These are phyloP conservation scores for Penicillium daleae DNA, from an alignment of 495 filamentous ascomycete species.

Conservation along the genomic window DNA sequence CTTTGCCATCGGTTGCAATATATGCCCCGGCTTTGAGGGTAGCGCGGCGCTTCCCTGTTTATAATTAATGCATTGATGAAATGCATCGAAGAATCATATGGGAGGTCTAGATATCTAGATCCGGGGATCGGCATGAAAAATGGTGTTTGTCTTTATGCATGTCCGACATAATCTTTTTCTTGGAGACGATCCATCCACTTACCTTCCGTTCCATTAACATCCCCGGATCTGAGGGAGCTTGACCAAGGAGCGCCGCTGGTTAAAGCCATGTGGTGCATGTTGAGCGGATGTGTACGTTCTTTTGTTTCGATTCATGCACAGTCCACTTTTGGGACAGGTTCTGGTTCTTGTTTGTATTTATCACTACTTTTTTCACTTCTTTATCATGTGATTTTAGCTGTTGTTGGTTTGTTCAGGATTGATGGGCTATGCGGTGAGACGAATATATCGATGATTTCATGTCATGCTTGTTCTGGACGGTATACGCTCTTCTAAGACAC, in stretches of 20 bases:
- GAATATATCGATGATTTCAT: slow-evolving; percentile 29
- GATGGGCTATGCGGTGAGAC: slow-evolving; percentile 21
- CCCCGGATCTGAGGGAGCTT: background rate
- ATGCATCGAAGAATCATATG: background rate
- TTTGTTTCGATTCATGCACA: slow-evolving; percentile 26
- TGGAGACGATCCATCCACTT: background rate
- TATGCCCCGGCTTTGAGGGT: background rate
- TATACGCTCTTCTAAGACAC: too few species aligned
- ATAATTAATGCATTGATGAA: slow-evolving; percentile 25
- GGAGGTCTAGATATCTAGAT: slow-evolving; percentile 3
- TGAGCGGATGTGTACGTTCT: slow-evolving; percentile 1
- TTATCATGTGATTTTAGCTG: background rate
- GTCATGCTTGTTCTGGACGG: too few species aligned
- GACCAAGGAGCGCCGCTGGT: background rate
- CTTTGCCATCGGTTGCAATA: slow-evolving; percentile 13
- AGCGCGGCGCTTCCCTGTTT: slow-evolving; percentile 14
- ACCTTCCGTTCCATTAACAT: background rate
- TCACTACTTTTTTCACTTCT: slow-evolving; percentile 14
- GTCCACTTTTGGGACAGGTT: slow-evolving; percentile 1
- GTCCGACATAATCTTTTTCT: background rate
- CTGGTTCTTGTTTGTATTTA: slow-evolving; percentile 21
- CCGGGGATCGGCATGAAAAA: slow-evolving; percentile 1
- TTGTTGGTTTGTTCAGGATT: slow-evolving; percentile 4
- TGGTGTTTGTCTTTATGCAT: slow-evolving; percentile 14
- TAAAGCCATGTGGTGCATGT: background rate